A percentile compares a stretch with the other conserved stretches of the same genome.
These are phyloP conservation scores for Trametes punicea DNA, from an alignment of 768 basidiomycete genomes.

Conservation along the genomic window DNA sequence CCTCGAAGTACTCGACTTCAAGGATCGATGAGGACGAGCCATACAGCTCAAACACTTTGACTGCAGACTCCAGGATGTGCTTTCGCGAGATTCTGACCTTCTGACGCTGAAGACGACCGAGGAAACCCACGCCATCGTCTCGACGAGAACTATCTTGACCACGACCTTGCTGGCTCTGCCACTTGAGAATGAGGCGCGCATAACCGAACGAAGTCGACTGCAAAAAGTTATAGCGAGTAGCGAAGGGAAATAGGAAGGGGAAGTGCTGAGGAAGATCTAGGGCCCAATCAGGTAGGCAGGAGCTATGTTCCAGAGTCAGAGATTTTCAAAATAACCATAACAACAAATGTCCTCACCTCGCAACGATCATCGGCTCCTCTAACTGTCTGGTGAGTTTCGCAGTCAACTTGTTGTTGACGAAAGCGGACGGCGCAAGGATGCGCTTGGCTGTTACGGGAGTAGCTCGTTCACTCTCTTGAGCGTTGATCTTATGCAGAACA, in stretches of 20 bases:
- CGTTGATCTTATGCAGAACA: slow-evolving; percentile 80
- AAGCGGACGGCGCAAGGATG: slow-evolving; percentile 73
- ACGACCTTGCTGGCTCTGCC: slow-evolving; percentile 85
- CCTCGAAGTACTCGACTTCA: slow-evolving; percentile 98
- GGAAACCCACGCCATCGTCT: slow-evolving; percentile 88
- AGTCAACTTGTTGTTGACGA: slow-evolving; percentile 96
- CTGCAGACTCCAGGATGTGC: slow-evolving; percentile 91
- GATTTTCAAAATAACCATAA: background rate
- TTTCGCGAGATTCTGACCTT: slow-evolving; percentile 96
- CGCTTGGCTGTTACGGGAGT: slow-evolving; percentile 48
- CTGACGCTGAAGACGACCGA: slow-evolving; percentile 89
- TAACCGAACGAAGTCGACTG: slow-evolving; percentile 98
- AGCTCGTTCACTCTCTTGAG: slow-evolving; percentile 63
- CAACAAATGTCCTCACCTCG: slow-evolving; percentile 54
- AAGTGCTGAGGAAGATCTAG: slow-evolving; percentile 93
- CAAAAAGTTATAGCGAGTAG: slow-evolving; percentile 94
- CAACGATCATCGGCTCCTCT: slow-evolving; percentile 99
- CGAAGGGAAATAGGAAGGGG: slow-evolving; percentile 98
- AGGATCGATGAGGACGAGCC: slow-evolving; percentile 91
- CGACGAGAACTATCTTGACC: slow-evolving; percentile 76
- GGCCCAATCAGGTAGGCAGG: slow-evolving; percentile 97
- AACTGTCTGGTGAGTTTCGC: slow-evolving; percentile 97
- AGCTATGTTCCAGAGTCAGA: no score
- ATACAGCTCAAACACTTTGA: slow-evolving; percentile 95
- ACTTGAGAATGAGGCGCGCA: slow-evolving; percentile 90